These are phyloP conservation scores for Withania somnifera DNA, from an alignment of 305 asterid genomes.

Conservation along the genomic window DNA sequence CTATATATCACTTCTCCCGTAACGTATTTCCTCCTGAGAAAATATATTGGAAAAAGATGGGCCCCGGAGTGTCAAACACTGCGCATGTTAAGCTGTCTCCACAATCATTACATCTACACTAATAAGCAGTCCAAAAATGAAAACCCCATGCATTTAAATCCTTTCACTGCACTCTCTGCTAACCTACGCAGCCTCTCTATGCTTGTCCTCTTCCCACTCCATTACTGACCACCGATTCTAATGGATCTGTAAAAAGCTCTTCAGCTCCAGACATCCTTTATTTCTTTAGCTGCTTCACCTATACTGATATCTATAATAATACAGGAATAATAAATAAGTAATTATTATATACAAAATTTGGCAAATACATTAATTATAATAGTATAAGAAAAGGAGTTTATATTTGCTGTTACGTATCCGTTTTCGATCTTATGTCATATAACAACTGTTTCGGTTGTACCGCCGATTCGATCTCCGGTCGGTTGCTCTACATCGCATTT, in stretches of 20 bases:
- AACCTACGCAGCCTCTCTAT: constrained; percentile 33
- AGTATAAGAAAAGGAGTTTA: background rate
- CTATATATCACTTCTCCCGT: too few species aligned
- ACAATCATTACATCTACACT: constrained; percentile 31
- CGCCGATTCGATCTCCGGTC: constrained; percentile 59
- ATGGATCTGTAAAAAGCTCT: constrained; percentile 10
- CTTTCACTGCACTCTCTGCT: constrained; percentile 19
- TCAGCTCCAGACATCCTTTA: background rate
- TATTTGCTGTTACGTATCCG: background rate
- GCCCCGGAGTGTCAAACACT: constrained; percentile 5
- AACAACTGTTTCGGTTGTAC: constrained; percentile 17
- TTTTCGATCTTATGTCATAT: constrained; percentile 34
- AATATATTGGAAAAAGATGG: background rate
- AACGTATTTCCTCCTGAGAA: too few species aligned
- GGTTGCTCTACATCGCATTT: constrained; percentile 22
- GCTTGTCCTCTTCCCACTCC: constrained; percentile 22
- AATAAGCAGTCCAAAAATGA: constrained; percentile 9
- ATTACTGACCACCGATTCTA: constrained; percentile 8
- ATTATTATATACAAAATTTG: background rate
- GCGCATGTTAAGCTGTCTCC: constrained; percentile 62
- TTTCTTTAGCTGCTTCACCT: constrained; percentile 1
- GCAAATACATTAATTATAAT: background rate
- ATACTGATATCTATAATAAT: background rate
- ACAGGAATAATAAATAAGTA: background rate
- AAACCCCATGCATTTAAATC: constrained; percentile 29